Evolutionary conservation across 495 filamentous ascomycete species (phyloP).

Genomic region (Staphylotrichum tortipilum): DNA sequence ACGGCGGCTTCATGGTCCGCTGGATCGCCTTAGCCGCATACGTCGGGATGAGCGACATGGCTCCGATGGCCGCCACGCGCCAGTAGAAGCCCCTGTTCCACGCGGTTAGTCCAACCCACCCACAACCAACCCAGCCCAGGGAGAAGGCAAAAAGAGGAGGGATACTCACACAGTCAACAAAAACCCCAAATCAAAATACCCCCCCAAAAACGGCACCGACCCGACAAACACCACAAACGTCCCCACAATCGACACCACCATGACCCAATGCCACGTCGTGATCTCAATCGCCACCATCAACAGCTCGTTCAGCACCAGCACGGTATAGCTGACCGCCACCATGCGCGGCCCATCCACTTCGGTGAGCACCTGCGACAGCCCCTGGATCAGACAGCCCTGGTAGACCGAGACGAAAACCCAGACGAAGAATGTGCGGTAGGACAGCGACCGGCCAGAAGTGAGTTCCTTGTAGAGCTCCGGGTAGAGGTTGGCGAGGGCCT

Average conservation of each 20-base stretch:
- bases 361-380: slow-evolving; percentile 77
- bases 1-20: slow-evolving; percentile 81
- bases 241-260: slow-evolving; percentile 75
- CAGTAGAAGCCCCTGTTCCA: slow-evolving; percentile 66
- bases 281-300: slow-evolving; percentile 95
- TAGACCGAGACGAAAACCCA: slow-evolving; percentile 96
- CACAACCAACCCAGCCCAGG: background rate
- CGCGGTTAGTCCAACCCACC: slow-evolving; percentile 6
- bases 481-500: slow-evolving; percentile 85
- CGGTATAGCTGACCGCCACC: slow-evolving; percentile 86
- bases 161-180: slow-evolving; percentile 54
- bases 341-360: slow-evolving; percentile 62
- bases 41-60: slow-evolving; percentile 75
- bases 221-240: slow-evolving; percentile 73
- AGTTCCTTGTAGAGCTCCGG: slow-evolving; percentile 97
- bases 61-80: slow-evolving; percentile 71
- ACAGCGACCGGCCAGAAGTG: slow-evolving; percentile 72
- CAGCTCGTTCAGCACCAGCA: slow-evolving; percentile 87
- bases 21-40: slow-evolving; percentile 76
- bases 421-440: slow-evolving; percentile 88
- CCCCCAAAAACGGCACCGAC: slow-evolving; percentile 76
- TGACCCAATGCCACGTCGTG: slow-evolving; percentile 93
- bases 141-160: background rate
- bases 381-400: slow-evolving; percentile 91
- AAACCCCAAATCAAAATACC: slow-evolving; percentile 82